A percentile compares a stretch with the other conserved stretches of the same genome.
Conservation (phyloP, 2,329 filamentous ascomycete species). For the Alternaria arborescens region DNA sequence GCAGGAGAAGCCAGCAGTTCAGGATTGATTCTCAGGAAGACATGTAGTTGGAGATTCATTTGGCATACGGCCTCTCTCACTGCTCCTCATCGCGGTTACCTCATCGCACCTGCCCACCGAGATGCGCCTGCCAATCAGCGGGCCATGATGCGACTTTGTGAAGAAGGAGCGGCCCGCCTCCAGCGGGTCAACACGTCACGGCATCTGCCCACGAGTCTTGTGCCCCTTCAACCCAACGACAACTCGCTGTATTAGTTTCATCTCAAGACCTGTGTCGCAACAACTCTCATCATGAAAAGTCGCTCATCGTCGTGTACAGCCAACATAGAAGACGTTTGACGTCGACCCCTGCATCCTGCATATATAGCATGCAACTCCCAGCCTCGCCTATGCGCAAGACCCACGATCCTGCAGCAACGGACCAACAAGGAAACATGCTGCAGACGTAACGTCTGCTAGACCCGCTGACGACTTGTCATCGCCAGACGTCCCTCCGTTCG, state of each 20-base stretch:
- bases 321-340: constrained; percentile 6
- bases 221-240: not conserved
- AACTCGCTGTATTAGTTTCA: not conserved
- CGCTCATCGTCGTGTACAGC: not conserved
- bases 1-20: constrained; percentile 1
- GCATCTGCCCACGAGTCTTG: constrained; percentile 5
- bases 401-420: constrained; percentile 4
- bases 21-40: not conserved
- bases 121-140: constrained; percentile 23
- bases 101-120: constrained; percentile 18
- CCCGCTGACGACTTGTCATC: not conserved
- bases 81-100: constrained; percentile 15
- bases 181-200: constrained; percentile 14
- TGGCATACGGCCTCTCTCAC: constrained; percentile 9
- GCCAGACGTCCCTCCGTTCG: not conserved
- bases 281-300: not conserved
- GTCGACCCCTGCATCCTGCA: constrained; percentile 20
- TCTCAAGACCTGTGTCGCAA: not conserved
- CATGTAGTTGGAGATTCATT: not conserved
- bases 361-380: constrained; percentile 11
- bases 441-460: not conserved
- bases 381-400: constrained; percentile 14
- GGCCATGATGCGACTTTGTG: constrained; percentile 1
- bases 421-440: constrained; percentile 4
- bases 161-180: constrained; percentile 21